Evolutionary conservation across 768 basidiomycete species (phyloP).

Genomic region (Lyophyllum decastes): DNA sequence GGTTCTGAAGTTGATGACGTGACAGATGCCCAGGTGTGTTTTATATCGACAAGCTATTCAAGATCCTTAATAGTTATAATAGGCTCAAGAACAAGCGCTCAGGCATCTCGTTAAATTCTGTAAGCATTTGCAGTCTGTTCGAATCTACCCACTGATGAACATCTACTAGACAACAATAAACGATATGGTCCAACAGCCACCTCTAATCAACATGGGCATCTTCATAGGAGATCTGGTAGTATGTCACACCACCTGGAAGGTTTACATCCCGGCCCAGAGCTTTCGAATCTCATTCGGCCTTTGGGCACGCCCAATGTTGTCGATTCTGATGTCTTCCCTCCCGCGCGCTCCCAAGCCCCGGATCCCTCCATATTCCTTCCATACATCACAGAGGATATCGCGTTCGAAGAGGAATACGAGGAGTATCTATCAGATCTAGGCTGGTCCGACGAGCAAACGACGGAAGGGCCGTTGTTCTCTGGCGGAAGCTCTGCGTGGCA

Average conservation of each 20-base stretch:
- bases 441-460: slow-evolving; percentile 60
- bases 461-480: slow-evolving; percentile 41
- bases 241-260: slow-evolving; percentile 83
- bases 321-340: slow-evolving; percentile 95
- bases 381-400: slow-evolving; percentile 91
- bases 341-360: slow-evolving; percentile 82
- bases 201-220: slow-evolving; percentile 49
- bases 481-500: slow-evolving; percentile 72
- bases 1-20: slow-evolving; percentile 91
- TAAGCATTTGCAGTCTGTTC: slow-evolving; percentile 37
- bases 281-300: slow-evolving; percentile 74
- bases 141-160: slow-evolving; percentile 12
- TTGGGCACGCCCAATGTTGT: slow-evolving; percentile 74
- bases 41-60: slow-evolving; percentile 3
- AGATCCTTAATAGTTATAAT: not conserved
- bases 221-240: slow-evolving; percentile 80
- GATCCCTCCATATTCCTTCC: slow-evolving; percentile 85
- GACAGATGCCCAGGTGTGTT: slow-evolving; percentile 79
- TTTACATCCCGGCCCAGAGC: slow-evolving; percentile 70
- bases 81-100: slow-evolving; percentile 95
- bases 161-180: slow-evolving; percentile 76
- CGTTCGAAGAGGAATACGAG: slow-evolving; percentile 96
- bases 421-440: slow-evolving; percentile 91
- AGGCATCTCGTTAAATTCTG: slow-evolving; percentile 95
- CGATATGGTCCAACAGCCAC: slow-evolving; percentile 73